Evolutionary conservation across 2,329 filamentous ascomycete species (phyloP).

Genomic region (Neophaeococcomyces mojaviensis): DNA sequence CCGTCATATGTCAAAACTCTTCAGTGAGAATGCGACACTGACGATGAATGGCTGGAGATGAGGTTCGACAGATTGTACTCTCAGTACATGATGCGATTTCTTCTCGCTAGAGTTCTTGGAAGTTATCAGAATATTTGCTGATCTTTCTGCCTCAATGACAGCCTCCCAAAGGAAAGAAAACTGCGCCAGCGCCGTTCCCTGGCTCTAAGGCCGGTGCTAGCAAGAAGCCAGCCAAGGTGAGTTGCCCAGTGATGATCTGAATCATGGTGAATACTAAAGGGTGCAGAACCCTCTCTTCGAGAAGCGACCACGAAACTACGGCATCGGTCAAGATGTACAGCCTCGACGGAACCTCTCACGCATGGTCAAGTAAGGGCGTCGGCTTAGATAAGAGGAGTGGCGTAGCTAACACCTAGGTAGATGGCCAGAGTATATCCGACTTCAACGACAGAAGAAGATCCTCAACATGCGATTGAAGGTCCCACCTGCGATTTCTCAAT

Average conservation of each 20-base stretch:
- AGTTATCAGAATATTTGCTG: constrained; percentile 62
- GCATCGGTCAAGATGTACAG: constrained; percentile 98
- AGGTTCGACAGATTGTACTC: constrained; percentile 36
- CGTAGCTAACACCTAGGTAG: constrained; percentile 8
- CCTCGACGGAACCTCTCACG: constrained; percentile 89
- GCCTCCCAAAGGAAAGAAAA: constrained; percentile 99
- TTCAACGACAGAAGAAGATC: constrained; percentile 93
- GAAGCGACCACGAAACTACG: constrained; percentile 95
- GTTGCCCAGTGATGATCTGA: constrained; percentile 32
- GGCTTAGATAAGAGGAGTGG: neutral
- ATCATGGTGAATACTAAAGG: constrained; percentile 12
- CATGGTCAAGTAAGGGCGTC: constrained; percentile 71
- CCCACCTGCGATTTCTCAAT: constrained; percentile 92
- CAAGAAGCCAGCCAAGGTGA: constrained; percentile 96
- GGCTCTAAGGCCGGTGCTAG: constrained; percentile 75
- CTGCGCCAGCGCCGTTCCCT: constrained; percentile 92
- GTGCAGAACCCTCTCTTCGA: constrained; percentile 95
- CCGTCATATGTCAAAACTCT: constrained; percentile 5
- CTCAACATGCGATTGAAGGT: constrained; percentile 98
- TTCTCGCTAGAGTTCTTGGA: constrained; percentile 88
- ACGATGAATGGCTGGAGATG: constrained; percentile 46
- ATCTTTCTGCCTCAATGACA: constrained; percentile 99
- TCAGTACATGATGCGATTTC: constrained; percentile 41
- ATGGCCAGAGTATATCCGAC: constrained; percentile 98
- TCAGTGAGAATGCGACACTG: constrained; percentile 1